Percentiles rank a stretch among this genome's conserved stretches.
Evolutionary conservation across 2,329 filamentous ascomycete species (phyloP).

Genomic region (Fusarium virguliforme): DNA sequence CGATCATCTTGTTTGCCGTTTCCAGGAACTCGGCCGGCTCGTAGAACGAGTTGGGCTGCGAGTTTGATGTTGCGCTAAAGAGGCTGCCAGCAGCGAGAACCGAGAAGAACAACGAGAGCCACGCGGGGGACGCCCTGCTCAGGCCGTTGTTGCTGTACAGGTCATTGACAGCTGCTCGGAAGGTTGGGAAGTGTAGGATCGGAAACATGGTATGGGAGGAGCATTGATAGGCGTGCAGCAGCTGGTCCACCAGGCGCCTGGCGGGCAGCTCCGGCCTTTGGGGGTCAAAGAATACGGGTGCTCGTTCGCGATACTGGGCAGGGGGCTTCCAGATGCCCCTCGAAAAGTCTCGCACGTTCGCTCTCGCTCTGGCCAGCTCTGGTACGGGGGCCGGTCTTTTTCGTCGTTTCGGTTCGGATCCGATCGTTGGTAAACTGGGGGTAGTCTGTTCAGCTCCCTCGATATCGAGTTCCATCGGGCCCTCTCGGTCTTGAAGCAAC

Average conservation of each 20-base stretch:
- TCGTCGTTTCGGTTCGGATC: conserved; percentile 75
- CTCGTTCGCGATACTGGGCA: conserved; percentile 73
- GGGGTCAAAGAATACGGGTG: conserved; percentile 66
- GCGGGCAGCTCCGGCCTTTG: conserved; percentile 78
- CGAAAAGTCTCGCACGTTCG: conserved; percentile 80
- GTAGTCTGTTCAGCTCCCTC: conserved; percentile 66
- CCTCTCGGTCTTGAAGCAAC: conserved; percentile 69
- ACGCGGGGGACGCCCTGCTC: conserved; percentile 73
- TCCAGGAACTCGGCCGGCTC: conserved; percentile 78
- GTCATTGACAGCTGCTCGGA: conserved; percentile 81
- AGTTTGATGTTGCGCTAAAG: conserved; percentile 73
- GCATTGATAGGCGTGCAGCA: conserved; percentile 82
- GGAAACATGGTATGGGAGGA: conserved; percentile 87
- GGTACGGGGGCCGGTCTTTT: conserved; percentile 74
- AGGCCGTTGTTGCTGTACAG: conserved; percentile 78
- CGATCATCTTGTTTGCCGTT: conserved; percentile 77
- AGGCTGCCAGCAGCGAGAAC: conserved; percentile 88
- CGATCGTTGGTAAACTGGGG: conserved; percentile 75
- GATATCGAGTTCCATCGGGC: conserved; percentile 66
- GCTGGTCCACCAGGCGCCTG: conserved; percentile 77
- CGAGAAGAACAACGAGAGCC: conserved; percentile 85
- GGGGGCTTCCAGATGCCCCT: conserved; percentile 87
- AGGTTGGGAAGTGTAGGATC: conserved; percentile 89
- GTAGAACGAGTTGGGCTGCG: conserved; percentile 68
- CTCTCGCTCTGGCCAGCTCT: conserved; percentile 80